Evolutionary conservation across 345 rosid genomes (phyloP).

Genomic region (Schrenkiella parvula): DNA sequence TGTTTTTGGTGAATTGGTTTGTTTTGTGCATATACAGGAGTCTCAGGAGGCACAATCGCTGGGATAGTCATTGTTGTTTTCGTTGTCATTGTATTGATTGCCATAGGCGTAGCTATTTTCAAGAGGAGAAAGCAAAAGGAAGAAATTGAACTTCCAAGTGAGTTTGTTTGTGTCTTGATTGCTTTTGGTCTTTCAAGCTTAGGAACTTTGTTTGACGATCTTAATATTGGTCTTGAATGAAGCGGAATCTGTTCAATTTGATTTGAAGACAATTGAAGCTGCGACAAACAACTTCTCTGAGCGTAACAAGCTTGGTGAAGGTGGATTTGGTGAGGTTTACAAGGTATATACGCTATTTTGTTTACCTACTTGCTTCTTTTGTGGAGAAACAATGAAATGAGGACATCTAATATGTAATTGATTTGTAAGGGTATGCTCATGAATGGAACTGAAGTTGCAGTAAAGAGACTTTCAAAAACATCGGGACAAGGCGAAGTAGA

Average conservation of each 20-base stretch:
- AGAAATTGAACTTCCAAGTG: slow-evolving; percentile 4
- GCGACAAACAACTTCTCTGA: slow-evolving; percentile 3
- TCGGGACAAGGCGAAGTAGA: not conserved
- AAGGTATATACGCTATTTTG: slow-evolving; percentile 30
- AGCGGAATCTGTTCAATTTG: slow-evolving; percentile 36
- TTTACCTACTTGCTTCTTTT: not conserved
- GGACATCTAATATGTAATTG: not conserved
- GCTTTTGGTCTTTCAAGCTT: not conserved
- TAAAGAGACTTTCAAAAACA: not conserved
- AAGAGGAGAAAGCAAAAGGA: not conserved
- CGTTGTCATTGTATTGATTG: not conserved
- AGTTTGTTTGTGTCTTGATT: not conserved
- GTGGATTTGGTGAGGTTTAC: slow-evolving; percentile 69
- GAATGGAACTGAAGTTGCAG: not conserved
- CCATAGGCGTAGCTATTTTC: not conserved
- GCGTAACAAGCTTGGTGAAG: slow-evolving; percentile 39
- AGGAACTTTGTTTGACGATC: slow-evolving; percentile 4
- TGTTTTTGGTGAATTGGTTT: not conserved
- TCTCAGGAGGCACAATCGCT: not conserved
- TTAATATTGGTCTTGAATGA: slow-evolving; percentile 10
- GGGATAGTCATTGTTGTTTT: not conserved
- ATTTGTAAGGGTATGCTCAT: not conserved
- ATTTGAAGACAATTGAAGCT: not conserved
- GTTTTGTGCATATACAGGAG: not conserved
- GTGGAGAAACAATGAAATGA: not conserved